These are phyloP conservation scores for Penicillium pulvis DNA, from an alignment of 495 filamentous ascomycete species.

Conservation along the genomic window DNA sequence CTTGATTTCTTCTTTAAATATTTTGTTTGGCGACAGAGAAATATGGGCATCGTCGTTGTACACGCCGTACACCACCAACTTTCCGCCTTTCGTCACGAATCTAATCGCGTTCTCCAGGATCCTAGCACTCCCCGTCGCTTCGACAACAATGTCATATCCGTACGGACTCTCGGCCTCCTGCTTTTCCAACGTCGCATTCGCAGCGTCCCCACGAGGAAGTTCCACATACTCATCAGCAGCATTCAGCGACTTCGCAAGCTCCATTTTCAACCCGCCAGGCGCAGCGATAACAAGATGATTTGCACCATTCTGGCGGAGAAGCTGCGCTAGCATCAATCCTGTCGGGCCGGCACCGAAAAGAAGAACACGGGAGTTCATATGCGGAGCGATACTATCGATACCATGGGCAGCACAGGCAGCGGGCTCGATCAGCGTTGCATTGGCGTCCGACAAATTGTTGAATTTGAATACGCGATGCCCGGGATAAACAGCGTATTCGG, in stretches of 20 bases:
- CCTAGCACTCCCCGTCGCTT: constrained; percentile 64
- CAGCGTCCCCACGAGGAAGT: constrained; percentile 55
- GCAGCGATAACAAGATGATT: constrained; percentile 67
- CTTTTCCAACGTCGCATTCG: constrained; percentile 58
- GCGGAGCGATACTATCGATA: constrained; percentile 70
- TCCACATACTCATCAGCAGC: constrained; percentile 66
- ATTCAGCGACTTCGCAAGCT: constrained; percentile 66
- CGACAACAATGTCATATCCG: constrained; percentile 69
- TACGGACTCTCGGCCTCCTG: constrained; percentile 68
- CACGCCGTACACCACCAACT: constrained; percentile 69
- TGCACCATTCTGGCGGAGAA: constrained; percentile 64
- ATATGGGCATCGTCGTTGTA: constrained; percentile 63
- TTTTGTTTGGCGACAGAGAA: constrained; percentile 67
- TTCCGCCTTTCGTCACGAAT: constrained; percentile 68
- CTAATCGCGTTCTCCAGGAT: constrained; percentile 71
- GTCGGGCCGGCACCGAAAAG: constrained; percentile 71
- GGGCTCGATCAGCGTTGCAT: constrained; percentile 73
- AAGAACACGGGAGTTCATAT: constrained; percentile 66
- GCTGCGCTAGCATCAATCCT: constrained; percentile 61
- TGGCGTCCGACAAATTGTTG: constrained; percentile 67
- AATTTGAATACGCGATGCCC: constrained; percentile 70
- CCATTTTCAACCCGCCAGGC: constrained; percentile 67
- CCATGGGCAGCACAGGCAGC: constrained; percentile 72
- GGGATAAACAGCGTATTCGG: constrained; percentile 61
- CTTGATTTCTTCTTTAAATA: constrained; percentile 66